These are phyloP conservation scores for Ambrosia artemisiifolia DNA, from an alignment of 129 eudicot species.

Conservation along the genomic window DNA sequence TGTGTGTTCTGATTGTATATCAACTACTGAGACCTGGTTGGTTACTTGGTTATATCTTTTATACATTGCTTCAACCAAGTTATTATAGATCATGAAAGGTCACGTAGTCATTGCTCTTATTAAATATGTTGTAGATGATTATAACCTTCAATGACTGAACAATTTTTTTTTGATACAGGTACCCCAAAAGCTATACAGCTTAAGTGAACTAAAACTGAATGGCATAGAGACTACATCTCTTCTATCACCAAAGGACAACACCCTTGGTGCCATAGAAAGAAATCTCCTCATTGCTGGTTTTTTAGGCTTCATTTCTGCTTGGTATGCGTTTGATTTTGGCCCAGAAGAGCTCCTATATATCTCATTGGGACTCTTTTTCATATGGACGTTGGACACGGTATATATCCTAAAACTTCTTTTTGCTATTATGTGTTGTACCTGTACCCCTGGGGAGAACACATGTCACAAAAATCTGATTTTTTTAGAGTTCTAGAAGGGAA, in stretches of 20 bases:
- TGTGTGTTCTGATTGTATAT: neutral
- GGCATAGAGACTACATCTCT: conserved; percentile 73
- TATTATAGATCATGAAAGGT: neutral
- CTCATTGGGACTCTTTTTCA: conserved; percentile 59
- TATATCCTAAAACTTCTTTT: conserved; percentile 19
- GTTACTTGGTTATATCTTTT: neutral
- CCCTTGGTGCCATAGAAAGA: conserved; percentile 76
- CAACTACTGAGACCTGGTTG: conserved; percentile 2
- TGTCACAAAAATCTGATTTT: neutral
- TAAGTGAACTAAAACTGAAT: conserved; percentile 76
- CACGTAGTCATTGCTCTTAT: neutral
- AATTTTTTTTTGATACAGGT: conserved; percentile 49
- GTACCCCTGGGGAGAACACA: neutral
- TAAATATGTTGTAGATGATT: neutral
- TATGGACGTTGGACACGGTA: conserved; percentile 78
- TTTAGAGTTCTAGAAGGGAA: neutral
- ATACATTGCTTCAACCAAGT: neutral
- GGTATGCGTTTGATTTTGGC: conserved; percentile 66
- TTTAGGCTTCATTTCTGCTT: conserved; percentile 68
- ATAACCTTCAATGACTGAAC: conserved; percentile 19
- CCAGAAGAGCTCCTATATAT: conserved; percentile 56
- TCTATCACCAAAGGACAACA: conserved; percentile 74
- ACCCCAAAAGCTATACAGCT: conserved; percentile 81
- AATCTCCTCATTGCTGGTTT: conserved; percentile 66
- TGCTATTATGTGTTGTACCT: conserved; percentile 10